Percentiles rank a stretch among this genome's conserved stretches.
These are phyloP conservation scores for Ceratobasidium theobromae DNA, from an alignment of 1,284 basidiomycete genomes.

Conservation along the genomic window DNA sequence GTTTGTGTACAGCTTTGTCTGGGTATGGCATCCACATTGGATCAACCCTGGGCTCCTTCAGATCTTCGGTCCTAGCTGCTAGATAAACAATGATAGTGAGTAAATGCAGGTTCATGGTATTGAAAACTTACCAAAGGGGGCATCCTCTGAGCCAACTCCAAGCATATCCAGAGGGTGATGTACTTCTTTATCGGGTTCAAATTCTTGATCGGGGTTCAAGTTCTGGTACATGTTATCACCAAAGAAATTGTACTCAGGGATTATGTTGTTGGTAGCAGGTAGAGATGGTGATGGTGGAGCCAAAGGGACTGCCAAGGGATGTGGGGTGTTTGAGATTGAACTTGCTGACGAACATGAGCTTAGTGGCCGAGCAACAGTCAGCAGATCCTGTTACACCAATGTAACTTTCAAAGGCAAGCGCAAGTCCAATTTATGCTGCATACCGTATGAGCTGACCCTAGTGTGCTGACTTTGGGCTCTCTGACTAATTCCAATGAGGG, in stretches of 20 bases:
- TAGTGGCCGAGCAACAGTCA: not conserved
- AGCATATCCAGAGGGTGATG: not conserved
- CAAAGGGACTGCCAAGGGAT: not conserved
- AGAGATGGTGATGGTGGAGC: not conserved
- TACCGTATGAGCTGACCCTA: not conserved
- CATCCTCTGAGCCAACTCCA: too few species aligned
- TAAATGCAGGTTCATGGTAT: not conserved
- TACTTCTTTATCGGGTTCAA: too few species aligned
- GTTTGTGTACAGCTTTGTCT: constrained; percentile 4
- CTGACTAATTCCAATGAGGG: not conserved
- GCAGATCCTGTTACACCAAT: not conserved
- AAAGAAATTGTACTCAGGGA: not conserved
- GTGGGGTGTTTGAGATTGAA: not conserved
- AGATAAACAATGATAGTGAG: not conserved
- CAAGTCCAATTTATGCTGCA: not conserved
- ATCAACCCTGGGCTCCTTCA: not conserved
- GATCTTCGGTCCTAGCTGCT: not conserved
- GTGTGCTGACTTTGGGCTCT: not conserved
- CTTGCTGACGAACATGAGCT: not conserved
- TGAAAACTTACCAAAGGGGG: too few species aligned
- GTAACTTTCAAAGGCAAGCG: not conserved
- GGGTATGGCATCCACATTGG: not conserved
- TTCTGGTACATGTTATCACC: not conserved
- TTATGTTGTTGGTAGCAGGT: not conserved
- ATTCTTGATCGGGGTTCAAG: not conserved